Conservation (phyloP, 441 rosid genomes). For the Syzygium malaccense region DNA sequence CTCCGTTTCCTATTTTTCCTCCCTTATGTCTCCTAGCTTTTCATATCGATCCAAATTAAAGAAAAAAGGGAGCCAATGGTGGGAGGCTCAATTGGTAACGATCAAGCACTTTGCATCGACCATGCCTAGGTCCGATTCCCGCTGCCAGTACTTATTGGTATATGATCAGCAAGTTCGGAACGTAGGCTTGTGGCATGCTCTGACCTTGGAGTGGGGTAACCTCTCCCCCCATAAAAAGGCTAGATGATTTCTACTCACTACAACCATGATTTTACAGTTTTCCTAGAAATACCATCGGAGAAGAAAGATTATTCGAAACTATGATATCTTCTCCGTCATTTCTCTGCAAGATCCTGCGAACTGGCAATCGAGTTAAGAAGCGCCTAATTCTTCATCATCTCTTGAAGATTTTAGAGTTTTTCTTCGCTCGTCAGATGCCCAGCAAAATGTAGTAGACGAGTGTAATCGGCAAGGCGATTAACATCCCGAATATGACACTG, state of each 20-base stretch:
- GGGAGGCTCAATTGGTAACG: not conserved
- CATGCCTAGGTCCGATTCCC: not conserved
- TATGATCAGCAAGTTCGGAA: not conserved
- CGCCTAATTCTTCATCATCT: not conserved
- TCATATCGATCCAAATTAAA: not conserved
- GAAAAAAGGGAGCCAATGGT: not conserved
- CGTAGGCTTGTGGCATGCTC: not conserved
- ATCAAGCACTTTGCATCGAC: not conserved
- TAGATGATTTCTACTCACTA: slow-evolving; percentile 9
- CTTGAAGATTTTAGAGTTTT: not conserved
- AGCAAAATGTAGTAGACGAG: slow-evolving; percentile 67
- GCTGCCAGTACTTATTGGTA: not conserved
- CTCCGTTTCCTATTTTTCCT: not conserved
- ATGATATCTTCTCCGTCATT: not conserved
- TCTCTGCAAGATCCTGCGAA: not conserved
- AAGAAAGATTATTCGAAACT: slow-evolving; percentile 8
- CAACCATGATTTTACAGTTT: slow-evolving; percentile 37
- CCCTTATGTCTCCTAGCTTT: not conserved
- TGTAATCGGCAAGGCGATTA: slow-evolving; percentile 67
- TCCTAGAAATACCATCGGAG: slow-evolving; percentile 8
- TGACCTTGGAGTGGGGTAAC: not conserved
- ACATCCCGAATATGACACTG: slow-evolving; percentile 83
- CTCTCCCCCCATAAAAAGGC: not conserved
- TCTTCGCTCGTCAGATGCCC: slow-evolving; percentile 34
- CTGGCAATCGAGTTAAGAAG: not conserved